Base-by-base conservation (phyloP, 352 stramenopile species). In the Phytophthora citrophthora region DNA sequence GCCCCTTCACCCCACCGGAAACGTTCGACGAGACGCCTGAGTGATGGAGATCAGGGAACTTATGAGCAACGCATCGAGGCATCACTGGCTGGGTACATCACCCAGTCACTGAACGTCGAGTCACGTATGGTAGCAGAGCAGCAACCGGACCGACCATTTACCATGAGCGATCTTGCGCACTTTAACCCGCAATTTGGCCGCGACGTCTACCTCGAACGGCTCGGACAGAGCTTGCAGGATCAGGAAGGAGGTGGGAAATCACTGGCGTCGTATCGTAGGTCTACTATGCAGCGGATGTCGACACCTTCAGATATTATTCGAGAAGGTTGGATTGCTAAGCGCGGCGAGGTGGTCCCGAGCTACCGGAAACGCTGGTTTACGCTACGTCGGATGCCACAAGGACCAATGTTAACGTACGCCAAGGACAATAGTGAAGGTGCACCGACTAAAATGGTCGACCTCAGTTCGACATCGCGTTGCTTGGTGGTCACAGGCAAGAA, bases 331-430 rank as follows among this genome's bases (percentile, higher is more conserved):
- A 72, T 95, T 43, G 70, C 86, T 39, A 95, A 95, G 66, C 80
- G 81, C 10, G 87, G 79, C 10, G 82, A 89, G 32, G 80, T 94
- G 23, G 80, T 95, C 43, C 85, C 69, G 1, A 93, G 75, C 48
- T 95, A 86, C 77, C 78, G 89, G 44, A 89, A 89, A 51, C 83
- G 87, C 4, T 95, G 85, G 85, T 90, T 95, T 61, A 92, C 72
- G 43, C 68, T 95, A 15, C 82, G 81, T 24, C 72, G 73, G 23
- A 95, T 90, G 86, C 70, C 82, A 1, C 79, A 94, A 55, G 87
- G 87, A 24, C 85, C 83, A 7, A 81, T 91, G 68, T 61, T 95
- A 29, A 93, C 83, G 12, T 95, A 94, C 54, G 70, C 83, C 6
- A 89, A 89, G 56, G 85, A 93, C 58, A 82, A 86, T 41, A 74